A percentile compares a stretch with the other conserved stretches of the same genome.
phyloP scores from a whole-genome alignment of 495 filamentous ascomycete genomes.

The Penicillium goetzii region DNA sequence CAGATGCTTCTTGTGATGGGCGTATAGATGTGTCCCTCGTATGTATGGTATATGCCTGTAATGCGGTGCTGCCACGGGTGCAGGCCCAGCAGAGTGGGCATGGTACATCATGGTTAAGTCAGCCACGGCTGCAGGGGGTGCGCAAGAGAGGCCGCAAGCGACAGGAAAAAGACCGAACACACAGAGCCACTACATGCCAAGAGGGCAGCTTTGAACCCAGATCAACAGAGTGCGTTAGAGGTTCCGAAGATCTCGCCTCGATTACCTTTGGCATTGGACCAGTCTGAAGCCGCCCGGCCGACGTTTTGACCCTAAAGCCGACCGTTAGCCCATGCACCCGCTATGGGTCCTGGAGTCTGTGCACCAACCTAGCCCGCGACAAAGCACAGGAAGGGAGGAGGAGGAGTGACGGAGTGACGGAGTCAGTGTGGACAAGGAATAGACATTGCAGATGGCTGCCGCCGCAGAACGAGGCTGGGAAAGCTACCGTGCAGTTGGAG shows the following conservation, averaged over 20 bases:
- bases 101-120: neutral
- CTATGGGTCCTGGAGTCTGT: slow-evolving; percentile 30
- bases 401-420: too few relatives aligned
- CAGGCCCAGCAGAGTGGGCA: neutral
- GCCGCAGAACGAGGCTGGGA: slow-evolving; percentile 13
- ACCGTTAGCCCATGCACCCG: slow-evolving; percentile 32
- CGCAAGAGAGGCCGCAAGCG: neutral
- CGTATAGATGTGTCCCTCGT: neutral
- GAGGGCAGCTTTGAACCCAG: slow-evolving; percentile 14
- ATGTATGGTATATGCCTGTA: slow-evolving; percentile 4
- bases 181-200: slow-evolving; percentile 12
- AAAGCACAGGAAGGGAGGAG: neutral
- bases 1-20: neutral
- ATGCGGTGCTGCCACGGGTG: neutral
- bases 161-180: neutral
- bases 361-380: slow-evolving; percentile 13
- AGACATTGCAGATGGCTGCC: neutral
- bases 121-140: slow-evolving; percentile 5
- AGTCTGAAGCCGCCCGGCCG: slow-evolving; percentile 12
- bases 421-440: neutral
- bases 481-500: slow-evolving; percentile 19
- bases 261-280: slow-evolving; percentile 24
- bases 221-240: slow-evolving; percentile 22
- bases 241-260: slow-evolving; percentile 28
- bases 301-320: slow-evolving; percentile 23